Evolutionary conservation across 1,284 basidiomycete genomes (phyloP), one percentile per base, ranked within the genome.

Genomic region (Heliocybe sulcata): DNA sequence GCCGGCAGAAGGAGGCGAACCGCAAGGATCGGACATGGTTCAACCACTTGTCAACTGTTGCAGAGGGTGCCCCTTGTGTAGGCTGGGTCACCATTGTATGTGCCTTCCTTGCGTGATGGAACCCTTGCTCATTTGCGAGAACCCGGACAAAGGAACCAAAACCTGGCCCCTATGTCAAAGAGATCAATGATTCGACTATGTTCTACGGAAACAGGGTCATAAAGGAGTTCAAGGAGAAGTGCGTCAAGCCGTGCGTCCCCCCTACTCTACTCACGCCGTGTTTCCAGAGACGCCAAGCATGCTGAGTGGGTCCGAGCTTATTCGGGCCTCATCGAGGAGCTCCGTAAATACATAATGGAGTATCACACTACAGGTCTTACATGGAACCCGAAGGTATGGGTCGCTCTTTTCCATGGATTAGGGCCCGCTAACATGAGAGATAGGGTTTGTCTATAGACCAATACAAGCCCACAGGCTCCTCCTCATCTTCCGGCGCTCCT

Each of bases 201-300:
- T 99, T 95, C 73, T 99, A 94, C 69, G 86, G 87, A 12, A 94
- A 98, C 68, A 84, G 89, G 55, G 82, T 98, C 51, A 86, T 96
- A 70, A 95, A 96, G 71, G 92, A 96, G 61, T 91, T 80, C 78
- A 98, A 94, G 71, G 91, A 94, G 12, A 91, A 90, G 92, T 93
- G 58, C 58, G 88, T 65, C 29, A 1, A 23, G 20, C 2, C 16
- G 16, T 16, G 27, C 2, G 22, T 3, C n/a, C 9, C 22, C 3
- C 26, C 23, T 38, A 23, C 51, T 33, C 33, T n/a, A 27, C 2
- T 53, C 26, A 26, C 9, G 31, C 35, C 29, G 52, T 58, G 11
- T 56, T 42, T 16, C 35, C 61, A 97, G 94, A 65, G 91, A 98
- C 66, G 73, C 86, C n/a, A 87, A 86, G 58, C 94, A 94, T 60